Evolutionary conservation across 140 eudicot genomes (phyloP).

Genomic region (Anethum foeniculum): DNA sequence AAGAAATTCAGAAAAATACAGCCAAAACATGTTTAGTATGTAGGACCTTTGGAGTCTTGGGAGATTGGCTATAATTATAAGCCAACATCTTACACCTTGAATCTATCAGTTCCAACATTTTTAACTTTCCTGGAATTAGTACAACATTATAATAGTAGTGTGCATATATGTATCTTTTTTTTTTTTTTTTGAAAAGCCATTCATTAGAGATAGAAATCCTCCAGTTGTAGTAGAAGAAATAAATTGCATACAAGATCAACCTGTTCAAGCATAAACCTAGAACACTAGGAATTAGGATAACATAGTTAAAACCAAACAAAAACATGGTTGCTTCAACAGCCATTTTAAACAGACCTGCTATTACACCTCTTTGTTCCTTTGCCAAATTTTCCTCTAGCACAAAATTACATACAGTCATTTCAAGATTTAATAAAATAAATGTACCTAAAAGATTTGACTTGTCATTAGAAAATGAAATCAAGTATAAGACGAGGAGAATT

Average conservation of each 20-base stretch:
- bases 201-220: too few species aligned
- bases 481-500: background rate
- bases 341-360: background rate
- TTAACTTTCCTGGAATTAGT: background rate
- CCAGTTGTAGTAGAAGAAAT: too few species aligned
- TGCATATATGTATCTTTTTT: background rate
- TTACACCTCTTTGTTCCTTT: background rate
- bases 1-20: background rate
- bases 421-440: background rate
- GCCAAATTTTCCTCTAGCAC: background rate
- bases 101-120: background rate
- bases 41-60: background rate
- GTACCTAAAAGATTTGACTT: background rate
- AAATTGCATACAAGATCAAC: too few species aligned
- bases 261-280: too few species aligned
- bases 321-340: background rate
- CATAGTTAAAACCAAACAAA: background rate
- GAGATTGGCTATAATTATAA: background rate
- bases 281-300: too few species aligned
- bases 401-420: background rate
- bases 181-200: too few species aligned
- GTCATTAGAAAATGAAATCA: background rate
- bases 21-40: background rate
- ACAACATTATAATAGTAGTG: background rate
- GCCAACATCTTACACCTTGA: background rate